Base-by-base conservation (phyloP, 1,139 yeast species). In the Arxiozyma slooffiae region DNA sequence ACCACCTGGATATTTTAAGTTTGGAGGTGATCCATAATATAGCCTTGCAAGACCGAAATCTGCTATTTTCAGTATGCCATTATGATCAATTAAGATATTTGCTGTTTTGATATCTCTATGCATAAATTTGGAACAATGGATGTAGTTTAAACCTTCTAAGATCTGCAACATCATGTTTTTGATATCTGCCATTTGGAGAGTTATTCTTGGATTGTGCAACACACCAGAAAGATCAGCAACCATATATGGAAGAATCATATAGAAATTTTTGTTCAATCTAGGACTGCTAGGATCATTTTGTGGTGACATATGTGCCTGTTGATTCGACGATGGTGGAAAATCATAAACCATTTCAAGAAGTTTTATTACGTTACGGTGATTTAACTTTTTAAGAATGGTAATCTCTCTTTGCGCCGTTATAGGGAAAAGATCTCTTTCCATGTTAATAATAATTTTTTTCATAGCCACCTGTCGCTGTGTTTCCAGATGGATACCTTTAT, bases 31-130 rank as follows among this genome's bases (percentile, higher is more conserved):
- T 0, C 96, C 97, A 55, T 81, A 81, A 63, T 84, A 90, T 20
- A 76, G 67, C 57, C 98, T 74, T 1, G 97, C 97, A 50, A 89
- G 71, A 0, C 98, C 98, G 67, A 92, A 92, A 70, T 92, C 98
- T 1, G 97, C 98, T 58, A 84, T 81, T 61, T 88, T 89, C 45
- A 92, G 73, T 11, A 81, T 72, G 0, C 98, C 98, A 48, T 75
- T 71, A 52, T 76, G 78, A 62, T 87, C 94, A 14, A 92, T 78
- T 48, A 92, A 75, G 38, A 92, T 81, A 61, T 92, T 92, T 16
- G 98, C 97, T 0, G 97, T 90, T 67, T 92, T 92, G 57, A 92
- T 85, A 64, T 92, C 99, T 56, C 99, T 75, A 66, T 92, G 99
- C 66, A 92, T 73, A 59, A 73, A 80, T 50, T 78, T 74, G 60